Evolutionary conservation across 2,329 filamentous ascomycete species (phyloP).

Genomic region (Neofusicoccum kwambonambiense): DNA sequence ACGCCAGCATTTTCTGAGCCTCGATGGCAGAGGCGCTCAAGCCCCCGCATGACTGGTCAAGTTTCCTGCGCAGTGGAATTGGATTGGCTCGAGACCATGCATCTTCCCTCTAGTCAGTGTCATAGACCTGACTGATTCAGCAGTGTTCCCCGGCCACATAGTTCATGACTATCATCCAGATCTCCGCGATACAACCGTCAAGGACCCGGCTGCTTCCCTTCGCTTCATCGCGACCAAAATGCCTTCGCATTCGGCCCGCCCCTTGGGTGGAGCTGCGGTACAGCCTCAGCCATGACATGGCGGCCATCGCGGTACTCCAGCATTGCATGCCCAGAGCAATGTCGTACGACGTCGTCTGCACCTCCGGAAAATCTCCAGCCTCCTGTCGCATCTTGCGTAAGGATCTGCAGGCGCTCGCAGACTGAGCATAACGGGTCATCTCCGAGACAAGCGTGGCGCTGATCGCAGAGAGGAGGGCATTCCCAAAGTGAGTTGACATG

Average conservation of each 20-base stretch:
- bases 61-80: not conserved
- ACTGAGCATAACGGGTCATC: conserved; percentile 14
- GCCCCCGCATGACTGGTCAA: conserved; percentile 10
- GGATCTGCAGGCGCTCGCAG: conserved; percentile 13
- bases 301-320: conserved; percentile 16
- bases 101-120: not conserved
- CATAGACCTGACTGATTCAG: conserved; percentile 3
- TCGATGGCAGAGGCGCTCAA: not conserved
- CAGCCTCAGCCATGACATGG: conserved; percentile 7
- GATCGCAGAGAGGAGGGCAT: conserved; percentile 10
- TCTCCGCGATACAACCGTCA: not conserved
- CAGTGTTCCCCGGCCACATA: not conserved
- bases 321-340: conserved; percentile 16
- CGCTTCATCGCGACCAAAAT: conserved; percentile 3
- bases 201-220: not conserved
- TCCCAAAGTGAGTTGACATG: conserved; percentile 3
- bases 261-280: conserved; percentile 12
- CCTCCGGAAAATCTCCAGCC: conserved; percentile 19
- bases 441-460: conserved; percentile 17
- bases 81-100: not conserved
- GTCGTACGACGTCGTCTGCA: conserved; percentile 19
- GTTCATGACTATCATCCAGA: conserved; percentile 2
- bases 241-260: conserved; percentile 11
- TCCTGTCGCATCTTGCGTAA: conserved; percentile 19
- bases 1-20: conserved; percentile 10